Conservation (phyloP, 2,329 filamentous ascomycete genomes). For the Zopfia rhizophila region DNA sequence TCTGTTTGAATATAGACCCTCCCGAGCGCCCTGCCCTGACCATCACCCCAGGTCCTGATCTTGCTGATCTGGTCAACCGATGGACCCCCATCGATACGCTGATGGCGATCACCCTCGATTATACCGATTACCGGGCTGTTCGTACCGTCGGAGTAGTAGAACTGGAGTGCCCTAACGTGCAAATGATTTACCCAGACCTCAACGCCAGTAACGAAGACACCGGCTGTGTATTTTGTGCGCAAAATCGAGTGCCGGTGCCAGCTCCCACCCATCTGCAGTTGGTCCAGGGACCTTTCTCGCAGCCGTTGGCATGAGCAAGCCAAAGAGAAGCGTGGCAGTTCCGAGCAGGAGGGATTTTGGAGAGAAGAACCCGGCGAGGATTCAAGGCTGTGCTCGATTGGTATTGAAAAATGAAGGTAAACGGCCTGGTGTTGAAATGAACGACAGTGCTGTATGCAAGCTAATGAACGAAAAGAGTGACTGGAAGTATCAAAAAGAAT, state of each 20-base stretch:
- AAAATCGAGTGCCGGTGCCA: slow-evolving; percentile 18
- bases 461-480: too few species aligned
- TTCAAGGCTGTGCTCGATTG: too few species aligned
- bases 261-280: too few species aligned
- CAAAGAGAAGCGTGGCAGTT: too few species aligned
- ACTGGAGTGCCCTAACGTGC: slow-evolving; percentile 24
- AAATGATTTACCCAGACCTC: slow-evolving; percentile 22
- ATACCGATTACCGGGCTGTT: slow-evolving; percentile 20
- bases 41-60: slow-evolving; percentile 29
- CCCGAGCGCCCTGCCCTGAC: slow-evolving; percentile 20
- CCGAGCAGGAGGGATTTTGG: too few species aligned
- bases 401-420: too few species aligned
- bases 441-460: too few species aligned
- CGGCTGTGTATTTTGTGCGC: slow-evolving; percentile 26
- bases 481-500: too few species aligned
- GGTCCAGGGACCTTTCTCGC: too few species aligned
- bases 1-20: slow-evolving; percentile 23
- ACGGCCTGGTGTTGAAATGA: too few species aligned
- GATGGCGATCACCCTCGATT: slow-evolving; percentile 19
- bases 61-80: slow-evolving; percentile 21
- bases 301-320: too few species aligned
- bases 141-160: slow-evolving; percentile 31
- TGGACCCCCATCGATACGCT: slow-evolving; percentile 26
- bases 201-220: slow-evolving; percentile 25
- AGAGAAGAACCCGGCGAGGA: too few species aligned